phyloP scores from a whole-genome alignment of 805 yeast species.

The Sugiyamaella marilandica region DNA sequence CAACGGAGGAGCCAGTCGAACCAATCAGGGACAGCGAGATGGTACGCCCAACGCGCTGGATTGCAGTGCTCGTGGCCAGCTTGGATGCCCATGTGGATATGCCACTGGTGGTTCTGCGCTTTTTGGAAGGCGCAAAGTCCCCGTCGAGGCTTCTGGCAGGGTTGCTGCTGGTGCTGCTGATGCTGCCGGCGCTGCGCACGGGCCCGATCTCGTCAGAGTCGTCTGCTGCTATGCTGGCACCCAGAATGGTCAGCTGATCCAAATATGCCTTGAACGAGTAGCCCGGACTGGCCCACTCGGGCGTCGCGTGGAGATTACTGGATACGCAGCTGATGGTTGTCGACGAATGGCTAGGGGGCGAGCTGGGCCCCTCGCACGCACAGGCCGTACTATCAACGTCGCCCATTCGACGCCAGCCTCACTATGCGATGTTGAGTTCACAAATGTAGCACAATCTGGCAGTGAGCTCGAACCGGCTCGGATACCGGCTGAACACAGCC shows the following conservation, averaged over 20 bases:
- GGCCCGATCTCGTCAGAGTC: background rate
- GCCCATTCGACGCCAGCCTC: background rate
- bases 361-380: background rate
- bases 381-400: background rate
- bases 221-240: background rate
- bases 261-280: slow-evolving; percentile 16
- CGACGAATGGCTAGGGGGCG: slow-evolving; percentile 23
- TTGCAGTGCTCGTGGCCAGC: background rate
- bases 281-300: slow-evolving; percentile 19
- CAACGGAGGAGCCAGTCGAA: background rate
- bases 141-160: no score
- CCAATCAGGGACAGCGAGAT: background rate
- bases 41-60: background rate
- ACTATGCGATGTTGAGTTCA: no score
- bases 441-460: no score
- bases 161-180: no score
- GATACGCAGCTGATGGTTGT: slow-evolving; percentile 15
- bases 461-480: no score
- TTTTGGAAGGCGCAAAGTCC: background rate
- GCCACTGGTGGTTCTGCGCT: background rate
- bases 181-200: background rate
- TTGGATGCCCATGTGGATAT: background rate
- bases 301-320: slow-evolving; percentile 12
- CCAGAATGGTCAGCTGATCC: slow-evolving; percentile 3
- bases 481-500: no score